Percentiles rank a stretch among this genome's conserved stretches.
These are phyloP conservation scores for Ophiocytium majus DNA, from an alignment of 352 stramenopile genomes.

Conservation along the genomic window DNA sequence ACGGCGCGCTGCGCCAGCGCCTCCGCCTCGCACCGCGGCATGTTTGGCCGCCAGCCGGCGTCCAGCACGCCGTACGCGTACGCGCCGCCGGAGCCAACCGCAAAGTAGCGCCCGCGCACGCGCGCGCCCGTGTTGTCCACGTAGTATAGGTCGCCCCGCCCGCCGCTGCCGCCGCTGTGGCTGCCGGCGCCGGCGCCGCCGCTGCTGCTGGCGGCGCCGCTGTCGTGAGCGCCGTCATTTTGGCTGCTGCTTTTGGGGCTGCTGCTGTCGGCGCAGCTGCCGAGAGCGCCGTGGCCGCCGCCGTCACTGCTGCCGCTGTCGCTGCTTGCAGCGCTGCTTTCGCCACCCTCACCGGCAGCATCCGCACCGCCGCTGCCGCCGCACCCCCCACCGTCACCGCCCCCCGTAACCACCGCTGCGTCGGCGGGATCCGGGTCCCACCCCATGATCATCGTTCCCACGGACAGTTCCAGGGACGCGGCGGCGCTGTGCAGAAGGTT, in stretches of 20 bases:
- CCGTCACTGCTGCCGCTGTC: not conserved
- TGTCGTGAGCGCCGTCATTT: not conserved
- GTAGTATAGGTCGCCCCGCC: conserved; percentile 82
- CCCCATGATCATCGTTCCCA: conserved; percentile 98
- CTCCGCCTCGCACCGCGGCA: conserved; percentile 88
- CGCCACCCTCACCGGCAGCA: not conserved
- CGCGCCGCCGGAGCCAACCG: conserved; percentile 87
- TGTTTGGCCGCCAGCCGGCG: conserved; percentile 80
- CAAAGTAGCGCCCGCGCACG: conserved; percentile 89
- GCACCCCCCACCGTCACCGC: not conserved
- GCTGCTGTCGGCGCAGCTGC: not conserved
- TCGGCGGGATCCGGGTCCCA: conserved; percentile 73
- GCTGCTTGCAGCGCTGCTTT: not conserved
- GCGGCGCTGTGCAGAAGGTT: conserved; percentile 37
- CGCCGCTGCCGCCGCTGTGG: not conserved
- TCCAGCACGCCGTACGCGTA: conserved; percentile 94
- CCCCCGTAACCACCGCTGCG: not conserved
- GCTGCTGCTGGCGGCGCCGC: not conserved
- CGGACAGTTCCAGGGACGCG: conserved; percentile 69
- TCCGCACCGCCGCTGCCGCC: not conserved
- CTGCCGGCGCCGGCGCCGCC: not conserved
- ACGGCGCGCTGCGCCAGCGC: conserved; percentile 89
- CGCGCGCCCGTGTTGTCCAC: conserved; percentile 90
- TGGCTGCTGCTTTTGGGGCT: not conserved
- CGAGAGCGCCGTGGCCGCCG: not conserved